Evolutionary conservation across 2,329 filamentous ascomycete genomes (phyloP).

Genomic region (Diaporthe aspalathi): DNA sequence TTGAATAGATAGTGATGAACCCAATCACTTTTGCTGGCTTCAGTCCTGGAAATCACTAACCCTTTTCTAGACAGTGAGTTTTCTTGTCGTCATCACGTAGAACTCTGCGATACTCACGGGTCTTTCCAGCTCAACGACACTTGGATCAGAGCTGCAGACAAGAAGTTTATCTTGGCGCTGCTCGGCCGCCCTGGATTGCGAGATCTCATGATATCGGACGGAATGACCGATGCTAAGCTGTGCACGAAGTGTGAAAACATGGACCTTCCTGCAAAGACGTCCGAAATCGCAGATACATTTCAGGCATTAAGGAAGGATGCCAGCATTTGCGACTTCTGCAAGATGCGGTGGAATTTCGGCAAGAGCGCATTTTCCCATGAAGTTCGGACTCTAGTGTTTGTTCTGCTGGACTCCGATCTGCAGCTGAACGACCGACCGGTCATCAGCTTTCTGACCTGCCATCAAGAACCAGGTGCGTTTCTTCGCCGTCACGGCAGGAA

Average conservation of each 20-base stretch:
- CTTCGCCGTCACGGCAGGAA: too few species aligned
- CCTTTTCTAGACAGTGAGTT: neutral
- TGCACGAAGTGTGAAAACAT: neutral
- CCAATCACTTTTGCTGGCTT: too few species aligned
- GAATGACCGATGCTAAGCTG: neutral
- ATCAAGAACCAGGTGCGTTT: neutral
- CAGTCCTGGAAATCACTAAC: neutral
- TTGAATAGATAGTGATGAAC: neutral
- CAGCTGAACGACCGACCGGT: conserved; percentile 43
- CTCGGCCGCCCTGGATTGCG: neutral
- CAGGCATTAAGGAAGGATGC: neutral
- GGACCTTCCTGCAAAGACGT: neutral
- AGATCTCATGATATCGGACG: neutral
- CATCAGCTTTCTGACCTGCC: conserved; percentile 47
- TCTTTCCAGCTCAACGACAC: neutral
- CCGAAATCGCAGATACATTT: neutral
- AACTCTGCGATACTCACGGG: neutral
- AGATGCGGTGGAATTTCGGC: neutral
- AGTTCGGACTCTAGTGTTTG: neutral
- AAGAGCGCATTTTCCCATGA: neutral
- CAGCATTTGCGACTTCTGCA: neutral
- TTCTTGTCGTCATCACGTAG: neutral
- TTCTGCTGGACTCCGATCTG: neutral
- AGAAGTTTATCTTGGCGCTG: neutral
- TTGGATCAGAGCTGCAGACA: neutral